Conservation (phyloP, 441 rosid genomes). For the Flueggea neowawraea region DNA sequence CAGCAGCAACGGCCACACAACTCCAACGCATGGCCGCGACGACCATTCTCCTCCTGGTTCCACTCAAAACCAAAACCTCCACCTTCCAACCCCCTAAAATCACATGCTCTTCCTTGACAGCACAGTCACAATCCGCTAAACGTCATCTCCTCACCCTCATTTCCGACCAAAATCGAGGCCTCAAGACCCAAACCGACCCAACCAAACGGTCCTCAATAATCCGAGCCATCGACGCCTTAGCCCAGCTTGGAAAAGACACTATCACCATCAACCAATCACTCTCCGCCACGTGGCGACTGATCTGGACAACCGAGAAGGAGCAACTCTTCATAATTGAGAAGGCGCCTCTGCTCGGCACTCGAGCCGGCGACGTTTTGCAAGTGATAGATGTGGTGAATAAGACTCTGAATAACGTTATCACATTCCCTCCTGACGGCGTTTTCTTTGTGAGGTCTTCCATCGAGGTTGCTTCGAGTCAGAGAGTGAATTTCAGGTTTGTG, state of each 20-base stretch:
- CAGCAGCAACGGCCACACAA: no score
- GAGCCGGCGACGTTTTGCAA: constrained; percentile 85
- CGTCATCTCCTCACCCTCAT: constrained; percentile 63
- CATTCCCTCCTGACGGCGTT: constrained; percentile 89
- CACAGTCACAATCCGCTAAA: constrained; percentile 50
- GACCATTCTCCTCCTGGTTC: no score
- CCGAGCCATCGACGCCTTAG: constrained; percentile 60
- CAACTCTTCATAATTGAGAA: constrained; percentile 88
- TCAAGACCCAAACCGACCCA: constrained; percentile 70
- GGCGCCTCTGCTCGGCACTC: constrained; percentile 67
- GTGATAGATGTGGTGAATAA: constrained; percentile 67
- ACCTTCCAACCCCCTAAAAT: constrained; percentile 4
- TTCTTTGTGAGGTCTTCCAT: constrained; percentile 82
- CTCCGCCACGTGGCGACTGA: constrained; percentile 83
- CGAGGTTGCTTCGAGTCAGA: constrained; percentile 67
- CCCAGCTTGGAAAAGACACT: constrained; percentile 46
- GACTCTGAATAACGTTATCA: constrained; percentile 72
- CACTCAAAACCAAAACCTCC: no score
- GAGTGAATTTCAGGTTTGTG: constrained; percentile 74
- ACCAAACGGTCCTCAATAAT: constrained; percentile 48
- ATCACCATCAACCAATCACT: constrained; percentile 60
- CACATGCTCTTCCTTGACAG: constrained; percentile 39
- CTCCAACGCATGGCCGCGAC: no score
- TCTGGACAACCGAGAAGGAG: constrained; percentile 98
- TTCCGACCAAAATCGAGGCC: constrained; percentile 82